Conservation (phyloP, 2,329 filamentous ascomycete genomes). For the Acrodontium crateriforme region DNA sequence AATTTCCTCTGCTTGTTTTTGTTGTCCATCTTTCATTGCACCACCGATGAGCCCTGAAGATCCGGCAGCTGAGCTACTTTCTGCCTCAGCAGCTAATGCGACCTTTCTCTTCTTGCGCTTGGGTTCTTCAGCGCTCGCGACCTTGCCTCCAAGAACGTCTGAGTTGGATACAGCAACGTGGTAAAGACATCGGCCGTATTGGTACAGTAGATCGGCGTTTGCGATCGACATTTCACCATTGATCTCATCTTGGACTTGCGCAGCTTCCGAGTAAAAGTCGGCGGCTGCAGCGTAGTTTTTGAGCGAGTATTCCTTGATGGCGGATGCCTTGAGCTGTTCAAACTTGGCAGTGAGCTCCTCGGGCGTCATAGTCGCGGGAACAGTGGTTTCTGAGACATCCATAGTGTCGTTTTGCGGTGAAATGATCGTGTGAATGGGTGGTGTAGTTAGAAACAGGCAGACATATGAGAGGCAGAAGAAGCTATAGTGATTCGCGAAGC, state of each 20-base stretch:
- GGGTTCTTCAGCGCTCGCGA: slow-evolving; percentile 44
- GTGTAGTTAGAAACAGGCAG: slow-evolving; percentile 1
- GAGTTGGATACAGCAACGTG: slow-evolving; percentile 89
- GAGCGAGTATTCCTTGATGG: slow-evolving; percentile 71
- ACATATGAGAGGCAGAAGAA: no score
- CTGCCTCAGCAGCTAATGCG: slow-evolving; percentile 10
- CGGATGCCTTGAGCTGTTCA: slow-evolving; percentile 63
- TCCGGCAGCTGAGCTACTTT: slow-evolving; percentile 11
- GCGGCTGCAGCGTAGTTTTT: slow-evolving; percentile 79
- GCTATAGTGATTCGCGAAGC: no score
- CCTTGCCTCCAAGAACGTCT: slow-evolving; percentile 78
- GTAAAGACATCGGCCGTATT: slow-evolving; percentile 87
- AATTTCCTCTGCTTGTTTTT: slow-evolving; percentile 30
- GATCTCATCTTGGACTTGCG: slow-evolving; percentile 76
- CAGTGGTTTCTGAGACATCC: no score
- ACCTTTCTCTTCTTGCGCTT: slow-evolving; percentile 35
- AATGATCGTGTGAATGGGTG: background rate
- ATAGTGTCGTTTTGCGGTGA: no score
- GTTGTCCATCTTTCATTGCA: slow-evolving; percentile 20
- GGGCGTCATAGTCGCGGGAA: slow-evolving; percentile 1
- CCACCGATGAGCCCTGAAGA: slow-evolving; percentile 16
- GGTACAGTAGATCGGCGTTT: slow-evolving; percentile 87
- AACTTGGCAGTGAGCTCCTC: slow-evolving; percentile 18
- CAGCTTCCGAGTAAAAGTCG: slow-evolving; percentile 77
- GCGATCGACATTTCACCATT: slow-evolving; percentile 84